These are phyloP conservation scores for Flaveria brownii DNA, from an alignment of 129 eudicot species.

Conservation along the genomic window DNA sequence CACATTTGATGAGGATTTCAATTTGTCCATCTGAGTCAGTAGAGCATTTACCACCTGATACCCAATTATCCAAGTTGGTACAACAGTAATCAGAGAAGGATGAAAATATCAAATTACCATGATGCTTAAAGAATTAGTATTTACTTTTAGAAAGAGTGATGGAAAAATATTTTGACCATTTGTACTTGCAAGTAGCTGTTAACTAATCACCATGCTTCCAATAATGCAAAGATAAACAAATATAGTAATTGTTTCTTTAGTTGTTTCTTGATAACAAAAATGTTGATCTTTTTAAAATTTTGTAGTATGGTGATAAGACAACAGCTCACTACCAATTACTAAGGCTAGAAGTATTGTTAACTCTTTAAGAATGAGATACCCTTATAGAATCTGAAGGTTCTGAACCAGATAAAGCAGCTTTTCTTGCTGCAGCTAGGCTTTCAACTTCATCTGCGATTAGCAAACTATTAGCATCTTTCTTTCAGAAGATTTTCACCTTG, in stretches of 20 bases:
- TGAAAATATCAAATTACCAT: constrained; percentile 20
- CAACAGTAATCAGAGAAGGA: constrained; percentile 17
- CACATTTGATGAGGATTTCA: constrained; percentile 89
- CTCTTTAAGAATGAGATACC: constrained; percentile 44
- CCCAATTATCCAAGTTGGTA: constrained; percentile 33
- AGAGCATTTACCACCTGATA: constrained; percentile 94
- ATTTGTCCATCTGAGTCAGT: constrained; percentile 90
- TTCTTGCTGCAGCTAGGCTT: constrained; percentile 98
- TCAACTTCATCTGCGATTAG: constrained; percentile 87
- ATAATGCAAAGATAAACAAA: constrained; percentile 19
- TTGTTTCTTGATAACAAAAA: constrained; percentile 1
- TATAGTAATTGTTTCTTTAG: constrained; percentile 13
- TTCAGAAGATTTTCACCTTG: constrained; percentile 5
- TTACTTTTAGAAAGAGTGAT: not conserved
- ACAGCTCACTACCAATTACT: constrained; percentile 11
- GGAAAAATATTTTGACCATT: not conserved
- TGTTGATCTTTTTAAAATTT: not conserved
- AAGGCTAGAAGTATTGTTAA: not conserved
- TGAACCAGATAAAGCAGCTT: constrained; percentile 95
- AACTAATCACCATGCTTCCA: constrained; percentile 1
- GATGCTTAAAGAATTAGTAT: constrained; percentile 13
- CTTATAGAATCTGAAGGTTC: constrained; percentile 99
- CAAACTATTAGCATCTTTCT: constrained; percentile 11
- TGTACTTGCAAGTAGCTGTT: constrained; percentile 21
- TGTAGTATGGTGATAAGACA: not conserved